These are phyloP conservation scores for Raddia distichophylla DNA, from an alignment of 176 grass and related monocot genomes.

Conservation along the genomic window DNA sequence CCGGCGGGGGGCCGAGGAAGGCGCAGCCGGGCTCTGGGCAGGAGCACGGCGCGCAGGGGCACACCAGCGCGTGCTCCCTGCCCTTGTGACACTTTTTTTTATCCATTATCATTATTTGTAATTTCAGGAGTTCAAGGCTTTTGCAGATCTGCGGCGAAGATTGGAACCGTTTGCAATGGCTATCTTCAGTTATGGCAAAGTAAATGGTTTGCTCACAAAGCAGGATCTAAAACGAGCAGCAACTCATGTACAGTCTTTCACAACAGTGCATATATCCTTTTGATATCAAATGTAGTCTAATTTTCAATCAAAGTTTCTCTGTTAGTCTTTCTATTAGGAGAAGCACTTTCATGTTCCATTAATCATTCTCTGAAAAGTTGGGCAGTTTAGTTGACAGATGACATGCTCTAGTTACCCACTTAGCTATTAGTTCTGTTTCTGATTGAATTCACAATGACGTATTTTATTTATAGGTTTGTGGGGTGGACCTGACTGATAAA, in stretches of 20 bases:
- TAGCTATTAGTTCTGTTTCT: slow-evolving; percentile 1
- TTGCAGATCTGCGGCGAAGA: slow-evolving; percentile 78
- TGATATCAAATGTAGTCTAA: neutral
- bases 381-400: neutral
- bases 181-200: slow-evolving; percentile 92
- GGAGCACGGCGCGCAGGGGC: slow-evolving; percentile 1
- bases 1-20: neutral
- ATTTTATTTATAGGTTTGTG: slow-evolving; percentile 68
- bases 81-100: neutral
- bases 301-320: neutral
- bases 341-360: neutral
- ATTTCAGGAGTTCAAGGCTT: slow-evolving; percentile 89
- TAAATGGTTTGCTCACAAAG: slow-evolving; percentile 92
- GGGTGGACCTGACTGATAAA: slow-evolving; percentile 72
- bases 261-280: neutral
- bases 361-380: neutral
- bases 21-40: slow-evolving; percentile 29
- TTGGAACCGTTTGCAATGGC: slow-evolving; percentile 80
- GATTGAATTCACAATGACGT: neutral
- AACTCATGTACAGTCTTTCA: slow-evolving; percentile 64
- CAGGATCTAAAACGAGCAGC: slow-evolving; percentile 84
- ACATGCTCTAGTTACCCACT: slow-evolving; percentile 8
- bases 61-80: slow-evolving; percentile 11
- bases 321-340: neutral
- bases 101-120: slow-evolving; percentile 12